Evolutionary conservation across 805 yeast genomes (phyloP).

Genomic region (Saturnispora gosingensis): DNA sequence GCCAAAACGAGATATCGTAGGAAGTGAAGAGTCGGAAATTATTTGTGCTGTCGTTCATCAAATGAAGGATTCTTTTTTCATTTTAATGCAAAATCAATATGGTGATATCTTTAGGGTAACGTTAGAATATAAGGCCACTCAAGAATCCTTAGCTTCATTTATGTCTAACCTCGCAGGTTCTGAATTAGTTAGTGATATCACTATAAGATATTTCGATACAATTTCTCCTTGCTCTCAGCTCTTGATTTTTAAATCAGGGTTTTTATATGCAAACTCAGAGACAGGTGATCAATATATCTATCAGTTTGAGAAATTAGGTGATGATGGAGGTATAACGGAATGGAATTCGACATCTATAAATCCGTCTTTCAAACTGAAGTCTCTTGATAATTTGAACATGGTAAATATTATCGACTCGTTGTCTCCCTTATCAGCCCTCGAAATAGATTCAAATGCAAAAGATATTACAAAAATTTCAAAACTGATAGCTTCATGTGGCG

Average conservation of each 20-base stretch:
- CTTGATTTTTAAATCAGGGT: conserved; percentile 65
- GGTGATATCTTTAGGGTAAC: conserved; percentile 75
- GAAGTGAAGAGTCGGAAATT: conserved; percentile 23
- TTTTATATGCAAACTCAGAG: conserved; percentile 57
- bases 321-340: conserved; percentile 30
- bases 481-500: conserved; percentile 35
- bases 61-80: conserved; percentile 54
- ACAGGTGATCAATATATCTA: conserved; percentile 57
- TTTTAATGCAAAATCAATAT: conserved; percentile 53
- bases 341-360: conserved; percentile 29
- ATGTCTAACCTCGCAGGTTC: conserved; percentile 10
- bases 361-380: conserved; percentile 24
- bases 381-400: conserved; percentile 47
- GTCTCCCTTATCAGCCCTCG: conserved; percentile 44
- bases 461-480: conserved; percentile 24
- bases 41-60: conserved; percentile 56
- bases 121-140: conserved; percentile 36
- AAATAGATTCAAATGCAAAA: conserved; percentile 25
- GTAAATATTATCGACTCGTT: conserved; percentile 41
- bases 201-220: conserved; percentile 69
- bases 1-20: conserved; percentile 36
- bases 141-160: conserved; percentile 24
- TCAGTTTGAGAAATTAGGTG: conserved; percentile 73
- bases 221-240: conserved; percentile 50
- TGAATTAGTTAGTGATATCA: conserved; percentile 31